Conservation (phyloP, 2,329 filamentous ascomycete species). For the Botryosphaeria dothidea region DNA sequence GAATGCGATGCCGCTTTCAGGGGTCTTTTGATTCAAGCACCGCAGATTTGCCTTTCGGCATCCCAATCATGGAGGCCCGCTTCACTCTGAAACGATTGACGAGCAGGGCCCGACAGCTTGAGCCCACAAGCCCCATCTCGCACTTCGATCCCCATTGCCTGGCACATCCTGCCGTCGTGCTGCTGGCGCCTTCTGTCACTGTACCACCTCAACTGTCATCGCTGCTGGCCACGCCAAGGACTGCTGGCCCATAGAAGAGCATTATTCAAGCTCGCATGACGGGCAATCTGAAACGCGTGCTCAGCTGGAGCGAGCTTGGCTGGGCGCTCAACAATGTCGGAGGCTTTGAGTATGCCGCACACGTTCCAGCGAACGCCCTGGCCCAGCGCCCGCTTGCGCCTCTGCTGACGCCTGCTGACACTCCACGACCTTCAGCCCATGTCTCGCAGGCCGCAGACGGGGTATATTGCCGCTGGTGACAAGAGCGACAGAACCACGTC, state of each 20-base stretch:
- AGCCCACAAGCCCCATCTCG: neutral
- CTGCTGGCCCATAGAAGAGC: neutral
- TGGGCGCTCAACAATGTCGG: neutral
- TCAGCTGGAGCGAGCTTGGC: slow-evolving; percentile 1
- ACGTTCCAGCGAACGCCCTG: slow-evolving; percentile 5
- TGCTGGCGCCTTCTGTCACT: neutral
- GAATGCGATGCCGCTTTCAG: neutral
- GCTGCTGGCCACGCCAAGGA: neutral
- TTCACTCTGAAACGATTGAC: neutral
- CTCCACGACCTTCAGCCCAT: neutral
- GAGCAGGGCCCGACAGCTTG: neutral
- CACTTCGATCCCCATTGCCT: neutral
- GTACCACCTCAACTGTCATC: neutral
- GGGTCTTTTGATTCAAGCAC: neutral
- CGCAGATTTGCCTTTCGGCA: neutral
- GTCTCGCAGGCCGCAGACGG: neutral
- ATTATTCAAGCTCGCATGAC: neutral
- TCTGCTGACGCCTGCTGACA: slow-evolving; percentile 15
- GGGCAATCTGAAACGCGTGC: slow-evolving; percentile 8
- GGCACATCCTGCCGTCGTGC: neutral
- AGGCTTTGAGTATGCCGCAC: slow-evolving; percentile 5
- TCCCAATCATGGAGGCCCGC: neutral
- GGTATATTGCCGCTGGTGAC: neutral
- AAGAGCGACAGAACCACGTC: neutral
- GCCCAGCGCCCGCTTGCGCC: neutral